A percentile compares a stretch with the other conserved stretches of the same genome.
Conservation (phyloP, 345 rosid genomes). For the Rhodamnia rubescens region DNA sequence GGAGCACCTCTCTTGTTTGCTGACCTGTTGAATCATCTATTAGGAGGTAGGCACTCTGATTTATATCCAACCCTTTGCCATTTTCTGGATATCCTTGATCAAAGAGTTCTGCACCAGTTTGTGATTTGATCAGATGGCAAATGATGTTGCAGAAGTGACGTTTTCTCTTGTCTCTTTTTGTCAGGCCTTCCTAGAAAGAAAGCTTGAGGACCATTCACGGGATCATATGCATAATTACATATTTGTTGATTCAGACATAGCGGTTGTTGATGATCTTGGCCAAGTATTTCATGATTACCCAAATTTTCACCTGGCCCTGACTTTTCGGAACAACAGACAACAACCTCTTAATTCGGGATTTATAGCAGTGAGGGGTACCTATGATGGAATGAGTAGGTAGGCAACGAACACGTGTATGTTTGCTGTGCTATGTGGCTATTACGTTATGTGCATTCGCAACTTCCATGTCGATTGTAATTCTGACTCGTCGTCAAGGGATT, state of each 20-base stretch:
- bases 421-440: not conserved
- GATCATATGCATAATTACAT: slow-evolving; percentile 46
- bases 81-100: not conserved
- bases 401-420: not conserved
- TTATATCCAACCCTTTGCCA: not conserved
- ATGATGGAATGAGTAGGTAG: slow-evolving; percentile 65
- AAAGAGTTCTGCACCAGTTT: not conserved
- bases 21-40: not conserved
- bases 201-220: slow-evolving; percentile 31
- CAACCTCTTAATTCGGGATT: slow-evolving; percentile 95
- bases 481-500: not conserved
- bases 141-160: not conserved
- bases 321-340: slow-evolving; percentile 88
- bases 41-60: not conserved
- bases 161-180: not conserved
- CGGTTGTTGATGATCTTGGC: slow-evolving; percentile 62
- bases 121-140: not conserved
- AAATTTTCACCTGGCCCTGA: slow-evolving; percentile 70
- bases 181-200: slow-evolving; percentile 63
- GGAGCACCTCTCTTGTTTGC: not conserved
- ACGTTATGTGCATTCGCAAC: not conserved
- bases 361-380: slow-evolving; percentile 87
- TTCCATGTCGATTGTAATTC: not conserved
- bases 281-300: slow-evolving; percentile 43
- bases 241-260: slow-evolving; percentile 85